A percentile compares a stretch with the other conserved stretches of the same genome.
Evolutionary conservation across 805 yeast species (phyloP).

Genomic region (Zygoascus biomembranicola): DNA sequence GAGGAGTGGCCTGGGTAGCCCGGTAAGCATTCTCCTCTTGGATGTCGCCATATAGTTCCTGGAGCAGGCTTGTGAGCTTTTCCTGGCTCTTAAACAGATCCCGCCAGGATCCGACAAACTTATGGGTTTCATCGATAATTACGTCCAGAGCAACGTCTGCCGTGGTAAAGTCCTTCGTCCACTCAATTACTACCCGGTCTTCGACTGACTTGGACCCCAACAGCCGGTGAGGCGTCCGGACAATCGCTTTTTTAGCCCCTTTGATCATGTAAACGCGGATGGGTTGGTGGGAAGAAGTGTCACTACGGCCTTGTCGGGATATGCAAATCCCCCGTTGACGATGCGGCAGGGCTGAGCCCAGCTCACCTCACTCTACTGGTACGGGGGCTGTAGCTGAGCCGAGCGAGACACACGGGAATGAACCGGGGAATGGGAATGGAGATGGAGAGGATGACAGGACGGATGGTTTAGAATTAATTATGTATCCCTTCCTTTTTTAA

Average conservation of each 20-base stretch:
- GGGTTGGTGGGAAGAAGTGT: background rate
- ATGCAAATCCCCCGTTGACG: no score
- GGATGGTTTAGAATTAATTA: no score
- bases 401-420: background rate
- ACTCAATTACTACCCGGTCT: slow-evolving; percentile 26
- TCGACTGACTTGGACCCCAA: slow-evolving; percentile 28
- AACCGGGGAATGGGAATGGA: background rate
- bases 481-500: no score
- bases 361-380: background rate
- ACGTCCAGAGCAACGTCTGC: slow-evolving; percentile 26
- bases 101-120: slow-evolving; percentile 20
- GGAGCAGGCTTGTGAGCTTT: slow-evolving; percentile 13
- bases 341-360: no score
- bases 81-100: slow-evolving; percentile 16
- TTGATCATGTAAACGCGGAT: slow-evolving; percentile 16
- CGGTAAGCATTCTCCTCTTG: slow-evolving; percentile 22
- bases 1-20: slow-evolving; percentile 26
- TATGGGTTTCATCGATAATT: slow-evolving; percentile 19
- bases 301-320: no score
- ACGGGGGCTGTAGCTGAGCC: background rate
- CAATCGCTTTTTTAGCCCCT: slow-evolving; percentile 31
- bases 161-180: slow-evolving; percentile 28
- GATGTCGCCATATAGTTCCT: slow-evolving; percentile 21
- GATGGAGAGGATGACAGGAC: no score
- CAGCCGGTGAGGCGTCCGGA: slow-evolving; percentile 29